These are phyloP conservation scores for Poronia punctata DNA, from an alignment of 495 filamentous ascomycete genomes.

Conservation along the genomic window DNA sequence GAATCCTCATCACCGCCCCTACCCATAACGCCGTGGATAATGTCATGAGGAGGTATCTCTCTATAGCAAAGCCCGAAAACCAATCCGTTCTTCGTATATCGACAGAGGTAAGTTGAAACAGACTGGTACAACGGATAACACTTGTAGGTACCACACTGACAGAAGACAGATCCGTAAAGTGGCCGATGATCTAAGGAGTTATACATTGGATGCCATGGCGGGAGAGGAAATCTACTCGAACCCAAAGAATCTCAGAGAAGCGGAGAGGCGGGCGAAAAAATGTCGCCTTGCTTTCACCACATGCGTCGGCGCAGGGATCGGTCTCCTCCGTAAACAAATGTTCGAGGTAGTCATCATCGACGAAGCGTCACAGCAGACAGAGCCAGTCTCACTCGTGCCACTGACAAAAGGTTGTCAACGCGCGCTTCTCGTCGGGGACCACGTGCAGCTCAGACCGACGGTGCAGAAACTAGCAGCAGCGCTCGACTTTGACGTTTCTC, in stretches of 20 bases:
- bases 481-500: slow-evolving; percentile 39
- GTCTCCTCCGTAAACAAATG: slow-evolving; percentile 35
- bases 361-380: slow-evolving; percentile 48
- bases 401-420: slow-evolving; percentile 42
- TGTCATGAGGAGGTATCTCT: slow-evolving; percentile 38
- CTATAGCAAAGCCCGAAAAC: slow-evolving; percentile 6
- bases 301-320: slow-evolving; percentile 42
- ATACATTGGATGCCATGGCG: slow-evolving; percentile 45
- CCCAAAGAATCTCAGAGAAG: slow-evolving; percentile 28
- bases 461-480: slow-evolving; percentile 32
- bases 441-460: slow-evolving; percentile 47
- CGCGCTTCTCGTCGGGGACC: slow-evolving; percentile 46
- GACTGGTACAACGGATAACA: too few relatives aligned
- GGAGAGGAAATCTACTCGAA: slow-evolving; percentile 38
- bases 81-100: slow-evolving; percentile 33
- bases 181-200: slow-evolving; percentile 28
- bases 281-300: slow-evolving; percentile 42
- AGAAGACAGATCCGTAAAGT: slow-evolving; percentile 37
- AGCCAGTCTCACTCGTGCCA: slow-evolving; percentile 41
- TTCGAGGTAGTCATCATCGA: slow-evolving; percentile 46
- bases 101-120: slow-evolving; percentile 42
- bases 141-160: neutral
- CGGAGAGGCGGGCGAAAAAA: slow-evolving; percentile 35
- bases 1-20: slow-evolving; percentile 42
- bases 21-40: slow-evolving; percentile 50